Evolutionary conservation across 139 green algal species (phyloP).

Genomic region (Zygnema circumcarinatum): DNA sequence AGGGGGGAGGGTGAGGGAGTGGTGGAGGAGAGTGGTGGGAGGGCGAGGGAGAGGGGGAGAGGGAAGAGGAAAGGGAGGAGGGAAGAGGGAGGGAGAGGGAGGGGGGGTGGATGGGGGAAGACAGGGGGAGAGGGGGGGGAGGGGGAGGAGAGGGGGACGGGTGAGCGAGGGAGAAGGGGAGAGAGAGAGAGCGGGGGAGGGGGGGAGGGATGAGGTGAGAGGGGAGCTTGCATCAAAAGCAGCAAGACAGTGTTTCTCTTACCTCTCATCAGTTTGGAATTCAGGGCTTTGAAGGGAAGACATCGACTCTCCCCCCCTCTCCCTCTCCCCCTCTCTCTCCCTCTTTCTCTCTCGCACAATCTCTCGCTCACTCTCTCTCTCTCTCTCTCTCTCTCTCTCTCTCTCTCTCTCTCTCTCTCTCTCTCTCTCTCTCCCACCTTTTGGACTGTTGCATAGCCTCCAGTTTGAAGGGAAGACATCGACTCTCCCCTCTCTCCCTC

Average conservation of each 20-base stretch:
- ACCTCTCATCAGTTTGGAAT: neutral
- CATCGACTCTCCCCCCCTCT: neutral
- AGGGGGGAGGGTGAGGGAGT: neutral
- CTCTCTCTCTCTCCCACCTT: neutral
- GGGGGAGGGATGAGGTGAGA: neutral
- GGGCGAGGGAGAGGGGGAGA: neutral
- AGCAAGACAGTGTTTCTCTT: neutral
- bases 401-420: neutral
- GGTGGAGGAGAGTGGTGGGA: neutral
- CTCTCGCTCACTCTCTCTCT: neutral
- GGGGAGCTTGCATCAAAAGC: neutral
- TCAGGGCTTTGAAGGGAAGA: neutral
- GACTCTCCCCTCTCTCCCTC: no score
- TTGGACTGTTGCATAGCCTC: neutral
- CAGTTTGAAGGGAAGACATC: neutral
- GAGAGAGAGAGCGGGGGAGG: neutral
- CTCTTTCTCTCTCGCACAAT: neutral
- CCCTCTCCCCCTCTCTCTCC: neutral
- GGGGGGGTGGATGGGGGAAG: neutral
- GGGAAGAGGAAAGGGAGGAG: neutral
- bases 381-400: neutral
- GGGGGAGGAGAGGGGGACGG: neutral
- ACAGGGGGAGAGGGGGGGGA: neutral
- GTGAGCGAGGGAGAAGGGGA: neutral
- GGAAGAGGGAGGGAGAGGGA: neutral